Evolutionary conservation across 2,329 filamentous ascomycete genomes (phyloP), one percentile per base, ranked within the genome.

Genomic region (Fusarium verticillioides): DNA sequence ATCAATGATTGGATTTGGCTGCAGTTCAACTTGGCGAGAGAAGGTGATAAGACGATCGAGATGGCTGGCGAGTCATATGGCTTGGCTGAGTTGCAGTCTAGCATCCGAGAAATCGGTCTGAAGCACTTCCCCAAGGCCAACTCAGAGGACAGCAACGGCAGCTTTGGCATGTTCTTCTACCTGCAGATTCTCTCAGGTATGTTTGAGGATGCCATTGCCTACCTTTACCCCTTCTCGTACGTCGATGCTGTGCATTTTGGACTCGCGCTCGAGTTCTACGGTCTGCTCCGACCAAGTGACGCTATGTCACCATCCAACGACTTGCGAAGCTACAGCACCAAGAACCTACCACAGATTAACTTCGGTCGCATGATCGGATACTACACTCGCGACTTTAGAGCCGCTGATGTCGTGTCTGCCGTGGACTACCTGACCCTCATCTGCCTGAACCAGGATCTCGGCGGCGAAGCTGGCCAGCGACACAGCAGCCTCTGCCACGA

Each of bases 201-300:
- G 89, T 99, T 97, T 76, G 96, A 99, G 83, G 92, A 96, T 78
- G 96, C 96, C 21, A 87, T 99, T 60, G 92, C 93, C 37, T 98
- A 97, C 82, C 88, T 99, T 23, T 98, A 98, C 80, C 90, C 91
- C 52, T 96, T 97, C 84, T 94, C 94, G 57, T 97, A 97, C 78
- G 91, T 97, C 50, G 95, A 97, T 74, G 95, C 96, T 30, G 94
- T 97, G 54, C 97, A 99, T 85, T 97, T 98, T 79, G 94, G 94
- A 28, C 92, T 98, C 78, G 94, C 92, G 2, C 88, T 99, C 49
- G 91, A 92, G 76, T 97, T 93, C 83, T 98, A 98, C 81, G 95
- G 95, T 19, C 87, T 99, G 67, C 85, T 99, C 69, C 92, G 95
- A 40, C 94, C 97, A 34, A 93, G 94, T 40, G 94, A 97, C 81